Evolutionary conservation across 2,329 filamentous ascomycete species (phyloP), one percentile per base, ranked within the genome.

Genomic region (Curvularia verruculosa): DNA sequence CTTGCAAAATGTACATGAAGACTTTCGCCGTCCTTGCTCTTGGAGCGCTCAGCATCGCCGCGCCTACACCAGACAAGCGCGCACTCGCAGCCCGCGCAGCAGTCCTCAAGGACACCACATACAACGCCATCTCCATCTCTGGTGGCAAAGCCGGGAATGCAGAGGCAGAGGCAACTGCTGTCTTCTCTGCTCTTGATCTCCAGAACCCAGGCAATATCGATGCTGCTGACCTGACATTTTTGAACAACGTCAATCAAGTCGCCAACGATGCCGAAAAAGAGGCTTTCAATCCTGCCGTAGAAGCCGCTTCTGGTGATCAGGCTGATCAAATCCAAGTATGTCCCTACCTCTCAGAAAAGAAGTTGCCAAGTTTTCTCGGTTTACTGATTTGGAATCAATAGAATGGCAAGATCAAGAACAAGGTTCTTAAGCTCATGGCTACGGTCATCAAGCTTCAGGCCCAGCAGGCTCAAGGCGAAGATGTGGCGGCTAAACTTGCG

Each of bases 341-440:
- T 60, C n/a, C 1, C 13, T 8, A 4, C 19, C 12, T 3, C 34
- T 18, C 9, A 5, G 0, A 18, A 36, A 36, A n/a, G 2, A 36
- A 18, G 1, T 15, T 13, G 2, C 13, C 4, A 36, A 2, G 5
- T 7, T 43, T 9, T 0, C 15, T 26, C 13, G 2, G 12, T n/a
- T 24, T 3, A 23, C 6, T 9, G 8, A n/a, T 13, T 5, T 24
- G 7, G 10, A 6, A 15, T 13, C 76, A 12, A 4, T 18, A 83
- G 74, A 78, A 78, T 49, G 83, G 84, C 65, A 85, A 85, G 76
- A 85, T 80, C 67, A 85, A 85, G 79, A 86, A 85, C 77, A 85
- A 85, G 77, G 82, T 86, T 23, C 73, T 85, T 50, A 86, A 86
- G 77, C 74, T 86, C 47, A 78, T 81, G 73, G 80, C 84, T 15